Evolutionary conservation across 495 filamentous ascomycete genomes (phyloP), one percentile per base, ranked within the genome.

Genomic region (Penicillium egyptiacum): DNA sequence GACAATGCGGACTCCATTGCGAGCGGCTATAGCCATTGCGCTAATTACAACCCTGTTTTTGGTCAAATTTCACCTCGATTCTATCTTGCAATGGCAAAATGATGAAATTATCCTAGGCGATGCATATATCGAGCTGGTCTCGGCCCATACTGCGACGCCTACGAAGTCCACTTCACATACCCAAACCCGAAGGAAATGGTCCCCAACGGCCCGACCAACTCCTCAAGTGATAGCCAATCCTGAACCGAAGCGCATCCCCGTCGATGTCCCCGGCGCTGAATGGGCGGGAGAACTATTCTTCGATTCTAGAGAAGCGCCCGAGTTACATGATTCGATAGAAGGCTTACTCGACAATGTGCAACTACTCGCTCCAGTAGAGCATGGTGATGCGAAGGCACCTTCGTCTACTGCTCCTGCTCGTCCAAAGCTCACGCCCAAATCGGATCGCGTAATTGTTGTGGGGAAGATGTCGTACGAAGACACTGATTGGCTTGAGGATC

Each of bases 381-480:
- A 44, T 26, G 20, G 16, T 11, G 40, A 35, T 22, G 46, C 9
- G 45, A 11, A 2, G 1, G 9, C 40, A 28, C 44, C 58, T 37
- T 58, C 58, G 42, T 58, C 65, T 17, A 57, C 41, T 28, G 41
- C 40, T 9, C 63, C 52, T 28, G 42, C 58, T 7, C 60, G 43
- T 22, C 63, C 63, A 17, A 63, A 48, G 35, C 39, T 62, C n/a
- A 53, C 58, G 22, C 59, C 61, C 8, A 59, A 67, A 47, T 39
- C 53, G 11, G 72, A 74, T 61, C 65, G 67, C 8, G 63, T 75
- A 31, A 61, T 79, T 49, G 65, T 79, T 17, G 51, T 78, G 48
- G 75, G 74, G 12, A 75, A 62, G 39, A 63, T 69, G 52, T 68
- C 67, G 10, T 58, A 57, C 23, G 75, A 79, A 25, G 58, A 77